Base-by-base conservation (phyloP, 2,329 filamentous ascomycete species). In the Clonostachys byssicola region DNA sequence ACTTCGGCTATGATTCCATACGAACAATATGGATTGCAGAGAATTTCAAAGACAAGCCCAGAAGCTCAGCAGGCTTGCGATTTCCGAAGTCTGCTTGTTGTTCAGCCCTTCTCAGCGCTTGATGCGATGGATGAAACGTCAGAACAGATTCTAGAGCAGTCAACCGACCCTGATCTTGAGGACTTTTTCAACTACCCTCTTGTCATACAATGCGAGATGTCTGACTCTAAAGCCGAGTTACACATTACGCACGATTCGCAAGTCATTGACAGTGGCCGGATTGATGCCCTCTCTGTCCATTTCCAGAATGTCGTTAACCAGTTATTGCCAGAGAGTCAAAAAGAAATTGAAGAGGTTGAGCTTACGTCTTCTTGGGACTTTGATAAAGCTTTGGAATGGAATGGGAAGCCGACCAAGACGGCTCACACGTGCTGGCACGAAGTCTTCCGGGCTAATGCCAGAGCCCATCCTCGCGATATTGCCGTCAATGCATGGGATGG, bases 401-500 rank as follows among this genome's bases (percentile, higher is more conserved):
- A 48, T 20, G 6, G 40, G 8, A 9, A 30, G 9, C 23, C 23
- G 23, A 9, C 8, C 10, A 30, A 30, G 5, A 30, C 23, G 8
- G 23, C 23, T 10, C 23, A 30, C 23, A 30, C 23, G 23, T 30
- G 23, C 46, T 68, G 70, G 58, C 68, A 72, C 43, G 64, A 69
- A 30, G 49, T 70, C 45, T 59, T 72, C 43, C 59, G 60, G 4
- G 59, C 64, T n/a, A 63, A 64, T 43, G 65, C 64, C 16, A 50
- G 45, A 12, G 55, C 53, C 35, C 52, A 56, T 4, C 68, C 71
- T 1, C 48, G 55, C 13, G 57, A 60, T 12, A 51, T 57, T 5
- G 71, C 72, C 20, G 61, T 74, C 34, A 54, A 67, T 42, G 70
- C 70, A 3, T 73, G 69, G 68, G 70, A 73, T 47, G 70, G 70